Conservation (phyloP, 164 flowering plant genomes). For the Chimonanthus praecox region DNA sequence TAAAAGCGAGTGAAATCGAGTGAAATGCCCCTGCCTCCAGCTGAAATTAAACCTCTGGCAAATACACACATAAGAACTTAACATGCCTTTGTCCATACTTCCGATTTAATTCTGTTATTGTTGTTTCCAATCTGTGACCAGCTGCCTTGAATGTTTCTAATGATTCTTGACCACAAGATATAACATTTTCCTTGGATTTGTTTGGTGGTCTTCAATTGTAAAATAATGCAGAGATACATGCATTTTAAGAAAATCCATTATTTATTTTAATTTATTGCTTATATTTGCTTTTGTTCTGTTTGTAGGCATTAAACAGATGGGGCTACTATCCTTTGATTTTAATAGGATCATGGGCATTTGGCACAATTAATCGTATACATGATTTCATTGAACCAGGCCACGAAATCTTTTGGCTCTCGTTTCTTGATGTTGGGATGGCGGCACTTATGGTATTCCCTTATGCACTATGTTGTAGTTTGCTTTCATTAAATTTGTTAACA, state of each 20-base stretch:
- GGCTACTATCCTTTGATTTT: constrained; percentile 96
- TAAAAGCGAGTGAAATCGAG: too few relatives aligned
- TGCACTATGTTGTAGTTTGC: too few relatives aligned
- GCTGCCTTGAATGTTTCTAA: background rate
- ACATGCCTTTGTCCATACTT: background rate
- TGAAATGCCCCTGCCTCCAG: too few relatives aligned
- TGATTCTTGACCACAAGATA: background rate
- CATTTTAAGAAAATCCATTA: background rate
- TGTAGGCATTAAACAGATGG: constrained; percentile 85
- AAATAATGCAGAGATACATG: background rate
- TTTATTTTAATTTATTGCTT: background rate
- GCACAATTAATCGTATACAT: constrained; percentile 87
- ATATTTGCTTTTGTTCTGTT: constrained; percentile 3
- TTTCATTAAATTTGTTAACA: too few relatives aligned
- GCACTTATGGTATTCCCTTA: constrained; percentile 69
- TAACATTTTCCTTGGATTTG: background rate
- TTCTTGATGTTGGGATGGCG: constrained; percentile 90
- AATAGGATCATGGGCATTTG: constrained; percentile 92
- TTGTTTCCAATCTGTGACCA: background rate
- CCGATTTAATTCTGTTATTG: background rate
- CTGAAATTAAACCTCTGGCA: background rate
- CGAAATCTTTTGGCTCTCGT: constrained; percentile 84
- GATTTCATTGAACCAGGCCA: constrained; percentile 82
- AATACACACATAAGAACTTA: background rate
- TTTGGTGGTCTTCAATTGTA: background rate